A percentile compares a stretch with the other conserved stretches of the same genome.
These are phyloP conservation scores for Pseudocercospora vitis DNA, from an alignment of 2,329 filamentous ascomycete genomes.

Conservation along the genomic window DNA sequence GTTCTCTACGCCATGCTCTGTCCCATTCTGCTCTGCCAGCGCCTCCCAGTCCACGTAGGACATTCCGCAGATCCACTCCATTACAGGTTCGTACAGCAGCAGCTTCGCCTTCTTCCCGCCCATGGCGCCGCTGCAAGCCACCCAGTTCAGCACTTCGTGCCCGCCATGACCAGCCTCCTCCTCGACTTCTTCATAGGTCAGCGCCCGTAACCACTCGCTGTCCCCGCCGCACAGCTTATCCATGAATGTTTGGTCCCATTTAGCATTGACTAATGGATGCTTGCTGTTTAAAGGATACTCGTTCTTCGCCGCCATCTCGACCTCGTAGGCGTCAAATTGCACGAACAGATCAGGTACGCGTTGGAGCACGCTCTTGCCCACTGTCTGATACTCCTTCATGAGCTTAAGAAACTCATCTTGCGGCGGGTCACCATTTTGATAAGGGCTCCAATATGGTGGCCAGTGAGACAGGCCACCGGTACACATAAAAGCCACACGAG, in stretches of 20 bases:
- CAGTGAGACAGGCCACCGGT: slow-evolving; percentile 2
- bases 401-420: slow-evolving; percentile 4
- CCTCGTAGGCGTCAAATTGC: slow-evolving; percentile 1
- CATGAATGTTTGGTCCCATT: not conserved
- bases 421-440: slow-evolving; percentile 1
- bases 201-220: not conserved
- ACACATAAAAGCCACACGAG: not conserved
- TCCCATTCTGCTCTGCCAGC: not conserved
- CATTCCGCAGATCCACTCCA: slow-evolving; percentile 1
- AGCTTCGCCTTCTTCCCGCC: not conserved
- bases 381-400: slow-evolving; percentile 2
- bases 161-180: not conserved
- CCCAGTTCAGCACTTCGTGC: slow-evolving; percentile 1
- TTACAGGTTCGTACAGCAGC: not conserved
- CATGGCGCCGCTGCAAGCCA: not conserved
- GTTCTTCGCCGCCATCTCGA: slow-evolving; percentile 2
- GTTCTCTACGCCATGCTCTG: not conserved
- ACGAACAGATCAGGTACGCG: not conserved
- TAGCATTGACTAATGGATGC: not conserved
- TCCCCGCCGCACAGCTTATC: not conserved
- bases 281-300: not conserved
- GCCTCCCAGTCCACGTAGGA: not conserved
- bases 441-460: not conserved
- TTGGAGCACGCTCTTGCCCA: not conserved
- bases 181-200: slow-evolving; percentile 2